Conservation (phyloP, 306 rosid species). For the Castanea sativa region DNA sequence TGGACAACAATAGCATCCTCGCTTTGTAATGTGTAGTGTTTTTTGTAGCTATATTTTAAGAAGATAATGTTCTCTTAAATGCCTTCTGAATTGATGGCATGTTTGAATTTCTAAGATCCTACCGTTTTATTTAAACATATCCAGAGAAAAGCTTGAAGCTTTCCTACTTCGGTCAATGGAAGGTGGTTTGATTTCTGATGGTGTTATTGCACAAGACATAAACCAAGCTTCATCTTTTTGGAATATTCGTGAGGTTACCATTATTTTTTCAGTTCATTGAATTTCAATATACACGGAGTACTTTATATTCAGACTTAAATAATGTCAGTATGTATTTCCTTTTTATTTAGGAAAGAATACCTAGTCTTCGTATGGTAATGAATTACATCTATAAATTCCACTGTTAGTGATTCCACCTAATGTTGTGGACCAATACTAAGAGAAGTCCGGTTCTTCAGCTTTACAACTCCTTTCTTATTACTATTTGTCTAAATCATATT, state of each 20-base stretch:
- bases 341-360: neutral
- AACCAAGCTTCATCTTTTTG: constrained; percentile 93
- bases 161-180: constrained; percentile 82
- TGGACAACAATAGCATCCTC: neutral
- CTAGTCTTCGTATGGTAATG: neutral
- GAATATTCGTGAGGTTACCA: constrained; percentile 81
- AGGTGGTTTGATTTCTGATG: constrained; percentile 82
- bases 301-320: constrained; percentile 19
- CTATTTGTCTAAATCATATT: neutral
- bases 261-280: constrained; percentile 14
- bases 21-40: neutral
- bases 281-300: constrained; percentile 8
- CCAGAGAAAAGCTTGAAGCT: constrained; percentile 96
- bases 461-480: neutral
- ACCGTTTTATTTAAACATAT: constrained; percentile 23
- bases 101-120: neutral
- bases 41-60: constrained; percentile 7
- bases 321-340: neutral
- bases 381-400: neutral
- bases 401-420: neutral
- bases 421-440: neutral
- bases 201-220: constrained; percentile 91
- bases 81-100: constrained; percentile 13
- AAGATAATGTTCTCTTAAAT: constrained; percentile 6
- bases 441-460: constrained; percentile 9